These are phyloP conservation scores for Tuber brumale DNA, from an alignment of 495 filamentous ascomycete genomes.

Conservation along the genomic window DNA sequence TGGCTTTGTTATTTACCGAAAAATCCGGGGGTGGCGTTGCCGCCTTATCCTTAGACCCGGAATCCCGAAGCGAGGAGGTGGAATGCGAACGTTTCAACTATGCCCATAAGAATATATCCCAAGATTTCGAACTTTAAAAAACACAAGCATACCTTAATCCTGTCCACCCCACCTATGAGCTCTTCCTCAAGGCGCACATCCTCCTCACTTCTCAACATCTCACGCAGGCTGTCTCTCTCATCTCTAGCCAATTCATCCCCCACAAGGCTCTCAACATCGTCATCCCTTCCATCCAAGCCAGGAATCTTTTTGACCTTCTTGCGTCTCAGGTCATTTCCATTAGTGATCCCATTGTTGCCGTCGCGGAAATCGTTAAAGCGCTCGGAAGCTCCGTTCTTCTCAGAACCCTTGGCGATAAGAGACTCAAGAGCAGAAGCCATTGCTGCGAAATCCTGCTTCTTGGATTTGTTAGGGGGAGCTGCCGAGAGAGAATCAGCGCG, in stretches of 20 bases:
- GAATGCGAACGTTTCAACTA: slow-evolving; percentile 96
- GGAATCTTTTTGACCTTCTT: slow-evolving; percentile 31
- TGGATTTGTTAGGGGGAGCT: slow-evolving; percentile 55
- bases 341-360: slow-evolving; percentile 46
- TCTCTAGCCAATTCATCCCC: slow-evolving; percentile 38
- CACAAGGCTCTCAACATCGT: slow-evolving; percentile 49
- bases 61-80: slow-evolving; percentile 43
- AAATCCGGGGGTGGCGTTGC: slow-evolving; percentile 22
- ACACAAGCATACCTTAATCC: slow-evolving; percentile 70
- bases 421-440: slow-evolving; percentile 30
- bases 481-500: slow-evolving; percentile 6
- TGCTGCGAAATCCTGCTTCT: slow-evolving; percentile 72
- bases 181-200: slow-evolving; percentile 79
- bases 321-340: slow-evolving; percentile 41
- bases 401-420: slow-evolving; percentile 68
- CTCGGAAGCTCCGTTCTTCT: slow-evolving; percentile 72
- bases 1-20: slow-evolving; percentile 15
- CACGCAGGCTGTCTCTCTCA: slow-evolving; percentile 28
- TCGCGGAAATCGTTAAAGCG: slow-evolving; percentile 91
- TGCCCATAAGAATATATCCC: slow-evolving; percentile 33
- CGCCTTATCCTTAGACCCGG: slow-evolving; percentile 27
- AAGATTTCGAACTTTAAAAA: background rate
- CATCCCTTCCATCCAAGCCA: slow-evolving; percentile 58
- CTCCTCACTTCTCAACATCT: slow-evolving; percentile 57
- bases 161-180: slow-evolving; percentile 79